Conservation (phyloP, 192 early-diverging fungal species). For the Coemansia sp. region DNA sequence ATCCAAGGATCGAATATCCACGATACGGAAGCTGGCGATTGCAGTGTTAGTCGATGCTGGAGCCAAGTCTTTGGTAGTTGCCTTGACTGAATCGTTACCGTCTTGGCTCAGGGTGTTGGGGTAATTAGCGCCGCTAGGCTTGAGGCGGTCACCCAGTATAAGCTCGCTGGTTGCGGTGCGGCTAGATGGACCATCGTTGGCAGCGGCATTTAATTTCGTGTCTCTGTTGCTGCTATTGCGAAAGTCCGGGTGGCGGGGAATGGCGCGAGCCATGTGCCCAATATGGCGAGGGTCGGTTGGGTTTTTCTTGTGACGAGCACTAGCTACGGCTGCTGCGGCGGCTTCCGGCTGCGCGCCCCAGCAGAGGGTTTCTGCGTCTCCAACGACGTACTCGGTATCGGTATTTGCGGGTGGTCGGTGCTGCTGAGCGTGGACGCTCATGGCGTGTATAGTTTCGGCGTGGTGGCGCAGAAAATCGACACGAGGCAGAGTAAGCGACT, state of each 20-base stretch:
- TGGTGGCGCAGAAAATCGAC: constrained; percentile 44
- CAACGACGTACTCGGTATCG: constrained; percentile 26
- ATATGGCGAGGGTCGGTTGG: constrained; percentile 18
- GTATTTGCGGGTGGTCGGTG: not conserved
- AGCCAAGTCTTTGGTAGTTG: not conserved
- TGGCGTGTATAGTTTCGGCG: constrained; percentile 35
- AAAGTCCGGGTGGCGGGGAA: constrained; percentile 28
- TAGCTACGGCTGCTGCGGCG: not conserved
- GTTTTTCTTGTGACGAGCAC: not conserved
- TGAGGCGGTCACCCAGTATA: not conserved
- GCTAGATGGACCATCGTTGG: not conserved
- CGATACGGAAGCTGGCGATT: not conserved
- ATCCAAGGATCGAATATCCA: not conserved
- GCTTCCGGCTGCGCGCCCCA: not conserved
- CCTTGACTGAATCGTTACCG: not conserved
- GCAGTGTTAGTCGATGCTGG: not conserved
- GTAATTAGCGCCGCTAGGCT: not conserved
- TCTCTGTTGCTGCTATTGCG: not conserved
- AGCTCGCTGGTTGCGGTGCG: not conserved
- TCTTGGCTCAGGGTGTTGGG: not conserved
- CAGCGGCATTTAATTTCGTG: not conserved
- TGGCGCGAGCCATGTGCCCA: constrained; percentile 22
- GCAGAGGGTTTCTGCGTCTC: constrained; percentile 5
- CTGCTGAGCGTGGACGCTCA: constrained; percentile 5
- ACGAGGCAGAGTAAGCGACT: constrained; percentile 32